phyloP scores from a whole-genome alignment of 805 yeast species.

The Pichia californica region DNA sequence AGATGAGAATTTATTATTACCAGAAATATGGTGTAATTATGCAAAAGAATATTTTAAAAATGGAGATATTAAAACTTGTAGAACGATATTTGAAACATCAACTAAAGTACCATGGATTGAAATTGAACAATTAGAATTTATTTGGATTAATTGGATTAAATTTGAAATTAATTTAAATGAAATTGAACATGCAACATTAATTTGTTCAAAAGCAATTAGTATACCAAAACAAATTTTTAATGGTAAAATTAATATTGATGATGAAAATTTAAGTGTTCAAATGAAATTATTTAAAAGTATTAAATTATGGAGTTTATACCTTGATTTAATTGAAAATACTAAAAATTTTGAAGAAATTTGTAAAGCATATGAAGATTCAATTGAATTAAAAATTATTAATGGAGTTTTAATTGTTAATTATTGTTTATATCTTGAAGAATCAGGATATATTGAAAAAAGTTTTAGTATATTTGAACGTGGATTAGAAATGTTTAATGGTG shows the following conservation, averaged over 20 bases:
- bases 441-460: constrained; percentile 40
- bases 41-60: constrained; percentile 55
- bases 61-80: constrained; percentile 51
- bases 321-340: constrained; percentile 61
- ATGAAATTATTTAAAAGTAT: constrained; percentile 51
- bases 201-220: constrained; percentile 31
- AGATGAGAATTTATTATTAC: constrained; percentile 32
- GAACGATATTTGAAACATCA: constrained; percentile 57
- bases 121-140: constrained; percentile 55
- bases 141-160: constrained; percentile 76
- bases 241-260: constrained; percentile 28
- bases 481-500: constrained; percentile 50
- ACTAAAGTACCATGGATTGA: constrained; percentile 61
- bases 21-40: constrained; percentile 64
- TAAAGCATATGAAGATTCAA: constrained; percentile 45
- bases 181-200: constrained; percentile 32
- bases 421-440: constrained; percentile 51
- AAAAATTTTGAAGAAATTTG: constrained; percentile 36
- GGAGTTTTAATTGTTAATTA: constrained; percentile 61
- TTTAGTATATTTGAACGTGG: constrained; percentile 66
- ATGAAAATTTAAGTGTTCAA: constrained; percentile 45
- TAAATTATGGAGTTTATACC: constrained; percentile 65
- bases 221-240: constrained; percentile 16
- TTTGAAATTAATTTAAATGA: constrained; percentile 47
- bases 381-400: constrained; percentile 59